Evolutionary conservation across 768 basidiomycete species (phyloP), one percentile per base, ranked within the genome.

Genomic region (Mycena latifolia): DNA sequence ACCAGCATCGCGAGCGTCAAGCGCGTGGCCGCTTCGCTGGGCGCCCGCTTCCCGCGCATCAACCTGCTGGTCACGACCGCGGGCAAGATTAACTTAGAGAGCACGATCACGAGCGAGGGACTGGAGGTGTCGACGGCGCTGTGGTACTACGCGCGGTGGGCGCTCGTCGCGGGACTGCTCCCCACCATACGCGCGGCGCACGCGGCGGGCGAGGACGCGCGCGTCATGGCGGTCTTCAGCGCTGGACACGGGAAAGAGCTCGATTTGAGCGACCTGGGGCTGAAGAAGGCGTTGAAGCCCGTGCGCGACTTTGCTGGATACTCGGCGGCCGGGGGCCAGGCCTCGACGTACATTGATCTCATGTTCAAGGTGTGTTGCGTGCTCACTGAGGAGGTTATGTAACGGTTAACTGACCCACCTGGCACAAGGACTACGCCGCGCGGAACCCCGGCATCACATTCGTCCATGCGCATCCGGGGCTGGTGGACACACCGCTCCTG

Each of bases 1-100:
- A 77, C 82, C 29, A 73, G 83, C 46, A 86, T 89, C 80, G 77
- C 79, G 73, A 86, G 86, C 65, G 81, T 87, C 5, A 77, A 80
- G n/a, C 57, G 66, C 3, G 70, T 77, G 5, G 67, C 78, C 2
- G 60, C 67, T 46, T 71, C 74, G 5, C 75, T 83, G 22, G 73
- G 69, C 11, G 60, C 63, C 2, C 74, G 76, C 6, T 62, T 84
- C 18, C 77, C 79, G 29, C 78, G 76, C 66, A 47, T 81, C 53
- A 80, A 80, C 73, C 79, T 75, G 31, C 31, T 17, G 58, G 31
- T 33, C 31, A 33, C 31, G 31, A 33, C 31, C 31, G 31, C 31
- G 31, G 31, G 31, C 0, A 86, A 83, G 71, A 72, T 88, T 71
- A 88, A 89, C 76, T 86, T 88, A 15, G 47, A 33, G 31, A 33